phyloP scores from a whole-genome alignment of 2,329 filamentous ascomycete species.

The Cladosporium sphaerospermum region DNA sequence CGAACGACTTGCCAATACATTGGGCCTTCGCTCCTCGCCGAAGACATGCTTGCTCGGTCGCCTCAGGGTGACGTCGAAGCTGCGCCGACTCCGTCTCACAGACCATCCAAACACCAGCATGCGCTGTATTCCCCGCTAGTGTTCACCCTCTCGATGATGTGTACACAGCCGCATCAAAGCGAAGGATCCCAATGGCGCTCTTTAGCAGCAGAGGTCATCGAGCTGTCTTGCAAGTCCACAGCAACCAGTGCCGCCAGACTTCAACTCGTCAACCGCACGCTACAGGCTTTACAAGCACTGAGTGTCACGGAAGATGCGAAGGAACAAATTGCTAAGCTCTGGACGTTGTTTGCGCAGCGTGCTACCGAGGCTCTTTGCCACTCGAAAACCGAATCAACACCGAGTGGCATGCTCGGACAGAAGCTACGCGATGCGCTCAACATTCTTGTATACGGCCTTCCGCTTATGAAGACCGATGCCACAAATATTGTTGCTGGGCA shows the following conservation, averaged over 20 bases:
- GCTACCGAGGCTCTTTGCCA: background rate
- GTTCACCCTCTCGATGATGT: slow-evolving; percentile 41
- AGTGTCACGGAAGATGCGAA: background rate
- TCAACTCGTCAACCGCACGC: slow-evolving; percentile 7
- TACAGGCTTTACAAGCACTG: background rate
- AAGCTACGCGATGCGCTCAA: slow-evolving; percentile 65
- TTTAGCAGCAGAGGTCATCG: background rate
- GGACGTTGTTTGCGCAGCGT: slow-evolving; percentile 1
- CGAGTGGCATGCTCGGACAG: slow-evolving; percentile 38
- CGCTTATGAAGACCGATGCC: slow-evolving; percentile 9
- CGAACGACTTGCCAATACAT: slow-evolving; percentile 16
- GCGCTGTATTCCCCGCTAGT: slow-evolving; percentile 55
- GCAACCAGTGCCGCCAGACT: slow-evolving; percentile 7
- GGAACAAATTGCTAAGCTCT: background rate
- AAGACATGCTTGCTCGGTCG: slow-evolving; percentile 44
- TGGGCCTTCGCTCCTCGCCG: slow-evolving; percentile 24
- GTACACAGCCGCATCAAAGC: background rate
- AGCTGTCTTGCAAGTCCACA: slow-evolving; percentile 8
- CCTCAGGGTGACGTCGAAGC: slow-evolving; percentile 53
- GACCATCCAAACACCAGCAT: slow-evolving; percentile 46
- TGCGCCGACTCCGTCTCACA: slow-evolving; percentile 60
- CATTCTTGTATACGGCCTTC: slow-evolving; percentile 59
- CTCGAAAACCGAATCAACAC: background rate
- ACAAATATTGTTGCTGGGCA: background rate
- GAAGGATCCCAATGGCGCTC: background rate